These are phyloP conservation scores for Passalora sequoiae DNA, from an alignment of 2,329 filamentous ascomycete species.

Conservation along the genomic window DNA sequence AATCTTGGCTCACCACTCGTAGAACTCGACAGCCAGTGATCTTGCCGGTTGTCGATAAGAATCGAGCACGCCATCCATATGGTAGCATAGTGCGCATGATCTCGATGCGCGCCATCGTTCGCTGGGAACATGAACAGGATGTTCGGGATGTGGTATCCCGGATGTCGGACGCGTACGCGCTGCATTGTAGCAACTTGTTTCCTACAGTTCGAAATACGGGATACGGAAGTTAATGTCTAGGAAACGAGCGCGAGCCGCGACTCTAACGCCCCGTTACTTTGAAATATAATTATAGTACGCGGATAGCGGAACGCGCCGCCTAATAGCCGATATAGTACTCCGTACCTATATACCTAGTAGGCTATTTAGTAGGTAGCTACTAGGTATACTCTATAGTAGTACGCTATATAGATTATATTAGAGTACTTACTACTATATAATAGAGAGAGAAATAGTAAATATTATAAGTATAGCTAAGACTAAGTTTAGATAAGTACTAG, in stretches of 20 bases:
- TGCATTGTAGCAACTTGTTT: not conserved
- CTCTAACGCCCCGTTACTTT: not conserved
- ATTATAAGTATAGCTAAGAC: no score
- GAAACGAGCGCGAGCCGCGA: not conserved
- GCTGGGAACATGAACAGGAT: not conserved
- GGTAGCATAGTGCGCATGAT: slow-evolving; percentile 7
- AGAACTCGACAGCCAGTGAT: slow-evolving; percentile 3
- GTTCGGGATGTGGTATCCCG: not conserved
- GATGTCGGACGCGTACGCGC: not conserved
- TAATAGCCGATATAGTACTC: not conserved
- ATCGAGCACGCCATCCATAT: slow-evolving; percentile 6
- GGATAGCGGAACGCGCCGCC: not conserved
- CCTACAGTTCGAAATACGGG: not conserved
- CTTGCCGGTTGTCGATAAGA: slow-evolving; percentile 5
- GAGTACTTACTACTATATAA: no score
- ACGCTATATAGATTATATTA: no score
- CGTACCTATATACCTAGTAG: not conserved
- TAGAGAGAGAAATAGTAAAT: no score
- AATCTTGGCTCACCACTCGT: slow-evolving; percentile 1
- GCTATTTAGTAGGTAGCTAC: not conserved
- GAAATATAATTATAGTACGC: not conserved
- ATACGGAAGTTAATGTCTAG: not conserved
- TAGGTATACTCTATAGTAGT: no score
- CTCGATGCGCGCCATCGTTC: slow-evolving; percentile 2
- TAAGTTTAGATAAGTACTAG: no score